Evolutionary conservation across 176 grass and related monocot genomes (phyloP).

Genomic region (Urochloa ruziziensis): DNA sequence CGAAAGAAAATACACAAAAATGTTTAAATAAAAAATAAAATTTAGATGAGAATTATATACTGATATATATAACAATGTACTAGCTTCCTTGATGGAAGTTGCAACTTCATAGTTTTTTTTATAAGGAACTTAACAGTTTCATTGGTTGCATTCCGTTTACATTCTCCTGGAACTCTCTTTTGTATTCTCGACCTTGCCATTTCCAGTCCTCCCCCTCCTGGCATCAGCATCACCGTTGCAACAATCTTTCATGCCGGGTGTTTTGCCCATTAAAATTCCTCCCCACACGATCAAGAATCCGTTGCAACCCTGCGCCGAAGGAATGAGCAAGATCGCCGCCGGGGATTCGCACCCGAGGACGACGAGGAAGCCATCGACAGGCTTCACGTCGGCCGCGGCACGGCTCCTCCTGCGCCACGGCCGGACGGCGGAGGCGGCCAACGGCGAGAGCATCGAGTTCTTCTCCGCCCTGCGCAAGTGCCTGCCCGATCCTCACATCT

Average conservation of each 20-base stretch:
- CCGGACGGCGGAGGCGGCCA: neutral
- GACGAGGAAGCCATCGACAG: neutral
- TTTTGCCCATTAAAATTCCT: neutral
- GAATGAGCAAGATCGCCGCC: slow-evolving; percentile 19
- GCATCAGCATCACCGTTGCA: no score
- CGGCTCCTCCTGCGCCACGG: slow-evolving; percentile 25
- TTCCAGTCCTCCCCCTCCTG: neutral
- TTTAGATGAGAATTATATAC: no score
- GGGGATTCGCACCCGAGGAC: slow-evolving; percentile 12
- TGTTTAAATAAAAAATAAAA: no score
- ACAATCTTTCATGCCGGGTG: neutral
- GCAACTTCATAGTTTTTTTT: neutral
- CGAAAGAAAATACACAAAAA: no score
- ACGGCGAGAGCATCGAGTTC: slow-evolving; percentile 45
- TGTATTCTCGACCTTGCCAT: neutral
- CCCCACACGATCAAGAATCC: neutral
- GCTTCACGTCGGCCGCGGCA: neutral
- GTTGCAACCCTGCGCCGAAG: neutral
- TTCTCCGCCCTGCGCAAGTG: slow-evolving; percentile 33
- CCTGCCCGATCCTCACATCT: slow-evolving; percentile 9
- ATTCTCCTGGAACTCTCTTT: neutral
- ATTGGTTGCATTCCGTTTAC: neutral
- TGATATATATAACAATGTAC: neutral
- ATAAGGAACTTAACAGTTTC: neutral
- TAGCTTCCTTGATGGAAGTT: neutral